phyloP scores from a whole-genome alignment of 768 basidiomycete species.

The Agrocybe chaxingu region DNA sequence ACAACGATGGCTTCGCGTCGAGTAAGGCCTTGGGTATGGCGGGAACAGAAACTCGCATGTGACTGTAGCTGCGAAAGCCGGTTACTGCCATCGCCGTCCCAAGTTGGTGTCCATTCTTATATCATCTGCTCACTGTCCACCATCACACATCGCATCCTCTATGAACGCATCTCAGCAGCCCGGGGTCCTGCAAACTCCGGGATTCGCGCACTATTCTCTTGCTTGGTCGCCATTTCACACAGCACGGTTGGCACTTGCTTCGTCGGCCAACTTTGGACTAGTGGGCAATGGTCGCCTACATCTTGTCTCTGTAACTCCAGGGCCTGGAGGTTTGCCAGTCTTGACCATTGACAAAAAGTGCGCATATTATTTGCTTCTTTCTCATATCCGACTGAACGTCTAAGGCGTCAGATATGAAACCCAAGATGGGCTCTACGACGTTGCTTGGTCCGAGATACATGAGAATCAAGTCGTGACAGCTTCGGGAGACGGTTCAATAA shows the following conservation, averaged over 20 bases:
- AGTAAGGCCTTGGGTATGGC: slow-evolving; percentile 63
- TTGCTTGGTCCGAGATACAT: slow-evolving; percentile 94
- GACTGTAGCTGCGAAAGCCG: slow-evolving; percentile 30
- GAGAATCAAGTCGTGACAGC: slow-evolving; percentile 90
- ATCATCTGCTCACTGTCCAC: slow-evolving; percentile 5
- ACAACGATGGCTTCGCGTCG: slow-evolving; percentile 33
- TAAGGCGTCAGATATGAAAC: slow-evolving; percentile 30
- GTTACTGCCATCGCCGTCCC: slow-evolving; percentile 7
- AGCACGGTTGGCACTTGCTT: slow-evolving; percentile 71
- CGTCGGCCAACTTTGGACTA: slow-evolving; percentile 90
- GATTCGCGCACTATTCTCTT: slow-evolving; percentile 78
- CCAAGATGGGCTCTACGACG: slow-evolving; percentile 26
- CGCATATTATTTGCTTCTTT: slow-evolving; percentile 24
- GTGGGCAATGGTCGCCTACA: slow-evolving; percentile 94
- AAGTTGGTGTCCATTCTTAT: neutral
- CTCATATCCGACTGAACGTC: slow-evolving; percentile 18
- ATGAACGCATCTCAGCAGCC: slow-evolving; percentile 39
- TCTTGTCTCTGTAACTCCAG: slow-evolving; percentile 50
- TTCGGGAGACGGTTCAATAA: slow-evolving; percentile 88
- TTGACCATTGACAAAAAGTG: slow-evolving; percentile 68
- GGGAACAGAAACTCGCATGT: slow-evolving; percentile 80
- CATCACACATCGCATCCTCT: slow-evolving; percentile 1
- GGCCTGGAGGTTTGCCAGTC: slow-evolving; percentile 38
- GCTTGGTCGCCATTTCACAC: slow-evolving; percentile 88
- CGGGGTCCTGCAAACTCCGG: slow-evolving; percentile 65